phyloP scores from a whole-genome alignment of 441 rosid species.

The Manihot esculenta region DNA sequence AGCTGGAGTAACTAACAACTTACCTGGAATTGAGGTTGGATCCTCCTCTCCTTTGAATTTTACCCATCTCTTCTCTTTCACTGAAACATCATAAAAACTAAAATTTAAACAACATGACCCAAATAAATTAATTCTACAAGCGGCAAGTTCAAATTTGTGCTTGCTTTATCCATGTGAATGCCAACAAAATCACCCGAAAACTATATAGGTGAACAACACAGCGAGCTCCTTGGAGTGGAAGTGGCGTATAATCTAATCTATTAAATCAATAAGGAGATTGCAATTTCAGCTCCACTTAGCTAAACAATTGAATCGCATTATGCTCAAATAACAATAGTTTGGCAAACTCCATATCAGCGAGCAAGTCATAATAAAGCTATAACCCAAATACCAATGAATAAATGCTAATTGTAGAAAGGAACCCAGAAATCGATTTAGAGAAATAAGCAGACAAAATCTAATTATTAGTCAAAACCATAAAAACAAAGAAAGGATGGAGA shows the following conservation, averaged over 20 bases:
- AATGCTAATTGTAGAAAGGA: not conserved
- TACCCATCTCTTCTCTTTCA: conserved; percentile 96
- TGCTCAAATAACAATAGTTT: not conserved
- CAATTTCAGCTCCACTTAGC: not conserved
- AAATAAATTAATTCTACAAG: not conserved
- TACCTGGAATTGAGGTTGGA: conserved; percentile 87
- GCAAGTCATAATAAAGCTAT: not conserved
- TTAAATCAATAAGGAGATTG: not conserved
- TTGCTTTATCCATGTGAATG: not conserved
- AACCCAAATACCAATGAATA: not conserved
- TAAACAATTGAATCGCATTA: not conserved
- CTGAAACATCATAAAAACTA: conserved; percentile 40
- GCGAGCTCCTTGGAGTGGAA: not conserved
- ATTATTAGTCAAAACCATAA: not conserved
- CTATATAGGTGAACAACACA: not conserved
- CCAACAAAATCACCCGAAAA: not conserved
- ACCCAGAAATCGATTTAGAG: not conserved
- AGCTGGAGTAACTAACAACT: not conserved
- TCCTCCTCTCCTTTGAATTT: conserved; percentile 77
- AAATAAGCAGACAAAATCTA: not conserved
- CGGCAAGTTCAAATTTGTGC: not conserved
- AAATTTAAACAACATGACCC: not conserved
- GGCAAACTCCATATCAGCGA: not conserved
- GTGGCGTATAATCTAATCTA: not conserved
- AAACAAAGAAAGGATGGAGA: conserved; percentile 10